Conservation (phyloP, 805 yeast species). For the Kazachstania martiniae region DNA sequence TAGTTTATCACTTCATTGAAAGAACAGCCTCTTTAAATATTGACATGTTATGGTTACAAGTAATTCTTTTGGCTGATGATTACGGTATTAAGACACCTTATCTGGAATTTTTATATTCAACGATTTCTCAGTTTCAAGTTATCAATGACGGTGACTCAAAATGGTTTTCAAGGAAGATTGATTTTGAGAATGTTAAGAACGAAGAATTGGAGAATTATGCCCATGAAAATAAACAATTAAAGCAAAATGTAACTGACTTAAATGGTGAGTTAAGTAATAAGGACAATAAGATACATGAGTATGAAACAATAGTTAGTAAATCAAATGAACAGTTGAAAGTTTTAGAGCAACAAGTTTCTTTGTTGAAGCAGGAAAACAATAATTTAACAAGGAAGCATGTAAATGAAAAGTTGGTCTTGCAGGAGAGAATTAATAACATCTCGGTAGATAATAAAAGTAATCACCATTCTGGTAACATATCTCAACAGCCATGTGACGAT, state of each 20-base stretch:
- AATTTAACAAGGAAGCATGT: background rate
- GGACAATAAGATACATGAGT: too few relatives aligned
- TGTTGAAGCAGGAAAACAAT: background rate
- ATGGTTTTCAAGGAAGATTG: constrained; percentile 18
- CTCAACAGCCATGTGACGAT: background rate
- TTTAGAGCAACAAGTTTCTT: background rate
- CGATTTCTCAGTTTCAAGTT: constrained; percentile 51
- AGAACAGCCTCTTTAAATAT: constrained; percentile 45
- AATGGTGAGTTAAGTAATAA: background rate
- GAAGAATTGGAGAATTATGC: constrained; percentile 4
- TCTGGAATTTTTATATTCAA: constrained; percentile 75
- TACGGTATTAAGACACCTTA: constrained; percentile 80
- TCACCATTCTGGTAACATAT: too few relatives aligned
- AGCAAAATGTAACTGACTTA: background rate
- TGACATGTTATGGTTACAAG: constrained; percentile 73
- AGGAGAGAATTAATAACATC: too few relatives aligned
- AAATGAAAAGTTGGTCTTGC: background rate
- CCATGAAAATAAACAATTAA: constrained; percentile 4
- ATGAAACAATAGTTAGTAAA: too few relatives aligned
- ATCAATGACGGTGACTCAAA: constrained; percentile 34
- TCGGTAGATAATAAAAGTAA: too few relatives aligned
- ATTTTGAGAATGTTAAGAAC: constrained; percentile 10
- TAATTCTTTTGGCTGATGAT: constrained; percentile 85
- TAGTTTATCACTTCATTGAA: constrained; percentile 57
- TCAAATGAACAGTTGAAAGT: background rate